Conservation (phyloP, 305 asterid genomes). For the Nicotiana rustica region DNA sequence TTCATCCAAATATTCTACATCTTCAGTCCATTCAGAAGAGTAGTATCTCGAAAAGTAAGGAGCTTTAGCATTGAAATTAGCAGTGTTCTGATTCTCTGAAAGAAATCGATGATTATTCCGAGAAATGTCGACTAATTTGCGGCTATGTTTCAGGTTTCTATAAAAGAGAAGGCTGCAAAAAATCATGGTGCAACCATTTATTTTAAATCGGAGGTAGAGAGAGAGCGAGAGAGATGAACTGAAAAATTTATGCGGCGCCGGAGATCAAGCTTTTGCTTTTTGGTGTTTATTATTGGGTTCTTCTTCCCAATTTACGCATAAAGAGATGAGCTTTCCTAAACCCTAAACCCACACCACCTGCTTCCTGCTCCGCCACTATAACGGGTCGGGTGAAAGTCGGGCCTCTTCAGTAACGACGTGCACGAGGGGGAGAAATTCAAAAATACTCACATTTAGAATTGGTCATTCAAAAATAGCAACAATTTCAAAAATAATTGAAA, state of each 20-base stretch:
- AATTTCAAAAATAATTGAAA: too few relatives aligned
- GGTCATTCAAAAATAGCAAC: too few relatives aligned
- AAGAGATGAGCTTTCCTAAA: background rate
- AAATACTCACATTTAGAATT: too few relatives aligned
- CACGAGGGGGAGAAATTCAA: too few relatives aligned
- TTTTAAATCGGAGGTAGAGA: too few relatives aligned
- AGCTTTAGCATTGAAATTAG: background rate
- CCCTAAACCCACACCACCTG: background rate
- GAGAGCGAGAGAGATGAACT: too few relatives aligned
- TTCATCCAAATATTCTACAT: constrained; percentile 85
- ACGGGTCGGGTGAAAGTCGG: background rate
- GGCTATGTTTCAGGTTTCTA: constrained; percentile 20
- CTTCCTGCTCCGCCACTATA: too few relatives aligned
- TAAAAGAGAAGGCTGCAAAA: background rate
- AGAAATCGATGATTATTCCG: background rate
- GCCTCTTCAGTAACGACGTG: background rate
- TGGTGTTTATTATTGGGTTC: background rate
- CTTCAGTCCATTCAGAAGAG: constrained; percentile 64
- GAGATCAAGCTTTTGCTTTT: too few relatives aligned
- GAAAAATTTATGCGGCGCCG: too few relatives aligned
- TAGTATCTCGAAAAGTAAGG: constrained; percentile 46
- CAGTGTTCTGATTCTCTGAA: background rate
- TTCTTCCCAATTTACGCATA: background rate
- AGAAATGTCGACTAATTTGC: background rate
- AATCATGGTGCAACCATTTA: background rate